phyloP scores from a whole-genome alignment of 345 rosid species.

The Euclidium syriacum region DNA sequence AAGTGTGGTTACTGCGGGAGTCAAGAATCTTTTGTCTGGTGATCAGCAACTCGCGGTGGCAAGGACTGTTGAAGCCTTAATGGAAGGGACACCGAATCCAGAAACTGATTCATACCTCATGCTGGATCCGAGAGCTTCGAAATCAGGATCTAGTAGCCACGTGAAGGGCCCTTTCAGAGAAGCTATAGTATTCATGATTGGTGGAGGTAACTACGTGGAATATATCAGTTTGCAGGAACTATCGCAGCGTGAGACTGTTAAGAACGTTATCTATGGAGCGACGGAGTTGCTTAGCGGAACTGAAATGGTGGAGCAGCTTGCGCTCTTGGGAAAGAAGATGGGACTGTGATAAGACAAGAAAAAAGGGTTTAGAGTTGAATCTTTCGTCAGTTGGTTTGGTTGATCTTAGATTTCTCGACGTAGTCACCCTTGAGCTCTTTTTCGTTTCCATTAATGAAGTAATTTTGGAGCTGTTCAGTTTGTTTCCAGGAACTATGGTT shows the following conservation, averaged over 20 bases:
- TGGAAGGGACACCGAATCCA: conserved; percentile 73
- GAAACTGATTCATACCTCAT: conserved; percentile 64
- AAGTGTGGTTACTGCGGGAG: conserved; percentile 77
- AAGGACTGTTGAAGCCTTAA: conserved; percentile 69
- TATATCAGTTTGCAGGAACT: conserved; percentile 76
- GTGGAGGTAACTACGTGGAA: conserved; percentile 84
- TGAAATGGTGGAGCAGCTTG: conserved; percentile 79
- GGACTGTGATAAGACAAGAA: conserved; percentile 37
- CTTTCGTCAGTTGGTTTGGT: not conserved
- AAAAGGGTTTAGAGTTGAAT: not conserved
- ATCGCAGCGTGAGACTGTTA: conserved; percentile 50
- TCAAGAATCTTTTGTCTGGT: conserved; percentile 67
- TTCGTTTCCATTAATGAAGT: too few species aligned
- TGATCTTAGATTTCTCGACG: too few species aligned
- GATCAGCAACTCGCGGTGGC: conserved; percentile 72
- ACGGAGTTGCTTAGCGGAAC: conserved; percentile 71
- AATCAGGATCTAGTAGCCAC: conserved; percentile 54
- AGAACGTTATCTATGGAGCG: conserved; percentile 70
- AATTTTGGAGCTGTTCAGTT: too few species aligned
- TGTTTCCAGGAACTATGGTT: too few species aligned
- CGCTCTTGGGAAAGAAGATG: conserved; percentile 74
- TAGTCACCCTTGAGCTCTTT: too few species aligned
- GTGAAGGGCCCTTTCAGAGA: conserved; percentile 70
- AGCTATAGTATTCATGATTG: conserved; percentile 85
- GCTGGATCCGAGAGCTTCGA: conserved; percentile 74